Evolutionary conservation across 345 rosid genomes (phyloP).

Genomic region (Cardamine resedifolia): DNA sequence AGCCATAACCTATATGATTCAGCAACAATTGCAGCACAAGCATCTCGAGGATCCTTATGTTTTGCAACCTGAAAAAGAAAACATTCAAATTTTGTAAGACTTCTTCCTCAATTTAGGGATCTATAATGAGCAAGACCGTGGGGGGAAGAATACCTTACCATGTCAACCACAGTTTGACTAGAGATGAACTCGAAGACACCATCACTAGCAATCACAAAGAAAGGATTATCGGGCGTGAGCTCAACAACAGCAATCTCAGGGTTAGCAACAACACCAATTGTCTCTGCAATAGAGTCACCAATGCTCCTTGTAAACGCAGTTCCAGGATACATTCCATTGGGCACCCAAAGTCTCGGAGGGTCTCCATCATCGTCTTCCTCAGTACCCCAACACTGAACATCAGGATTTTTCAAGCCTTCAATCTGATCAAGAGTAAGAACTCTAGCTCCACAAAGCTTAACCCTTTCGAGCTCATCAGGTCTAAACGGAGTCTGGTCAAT

Average conservation of each 20-base stretch:
- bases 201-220: constrained; percentile 97
- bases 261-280: constrained; percentile 93
- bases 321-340: constrained; percentile 96
- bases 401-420: constrained; percentile 93
- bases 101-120: not conserved
- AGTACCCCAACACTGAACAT: constrained; percentile 94
- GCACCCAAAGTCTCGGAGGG: constrained; percentile 96
- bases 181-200: constrained; percentile 97
- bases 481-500: constrained; percentile 94
- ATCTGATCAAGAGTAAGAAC: constrained; percentile 96
- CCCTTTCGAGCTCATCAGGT: constrained; percentile 82
- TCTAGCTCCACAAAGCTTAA: constrained; percentile 87
- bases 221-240: constrained; percentile 78
- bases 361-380: constrained; percentile 98
- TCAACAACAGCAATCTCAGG: constrained; percentile 91
- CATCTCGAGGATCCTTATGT: constrained; percentile 95
- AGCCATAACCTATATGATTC: constrained; percentile 99
- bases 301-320: constrained; percentile 97
- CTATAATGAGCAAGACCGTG: constrained; percentile 10
- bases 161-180: constrained; percentile 93
- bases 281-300: constrained; percentile 91
- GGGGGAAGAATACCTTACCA: constrained; percentile 71
- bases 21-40: constrained; percentile 99
- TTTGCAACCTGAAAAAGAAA: constrained; percentile 68
- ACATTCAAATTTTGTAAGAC: not conserved